Conservation (phyloP, 2,329 filamentous ascomycete species). For the Microdochium bolleyi region DNA sequence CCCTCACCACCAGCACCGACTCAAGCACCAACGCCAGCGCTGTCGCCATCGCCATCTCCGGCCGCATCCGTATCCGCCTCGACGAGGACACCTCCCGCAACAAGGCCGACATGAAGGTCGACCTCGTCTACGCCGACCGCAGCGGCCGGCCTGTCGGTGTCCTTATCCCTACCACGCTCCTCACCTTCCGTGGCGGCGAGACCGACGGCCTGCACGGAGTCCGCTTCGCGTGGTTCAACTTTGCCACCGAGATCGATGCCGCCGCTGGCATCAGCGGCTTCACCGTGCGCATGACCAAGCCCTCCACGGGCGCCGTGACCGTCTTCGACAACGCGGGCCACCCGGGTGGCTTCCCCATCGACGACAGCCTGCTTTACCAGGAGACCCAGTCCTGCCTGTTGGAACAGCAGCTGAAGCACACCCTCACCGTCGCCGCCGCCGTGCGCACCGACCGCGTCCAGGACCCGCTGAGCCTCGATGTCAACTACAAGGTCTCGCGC, state of each 20-base stretch:
- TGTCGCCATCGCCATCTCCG: conserved; percentile 14
- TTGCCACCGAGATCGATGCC: conserved; percentile 12
- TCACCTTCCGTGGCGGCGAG: conserved; percentile 9
- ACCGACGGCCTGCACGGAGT: conserved; percentile 14
- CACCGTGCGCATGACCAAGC: conserved; percentile 15
- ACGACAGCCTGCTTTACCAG: conserved; percentile 18
- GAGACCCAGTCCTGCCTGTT: conserved; percentile 14
- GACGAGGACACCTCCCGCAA: conserved; percentile 10
- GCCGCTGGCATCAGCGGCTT: conserved; percentile 21
- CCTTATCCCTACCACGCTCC: conserved; percentile 3
- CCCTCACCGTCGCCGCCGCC: not conserved
- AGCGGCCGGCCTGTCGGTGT: conserved; percentile 3
- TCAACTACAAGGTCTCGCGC: not conserved
- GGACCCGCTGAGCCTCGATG: not conserved
- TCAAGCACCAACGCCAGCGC: too few relatives aligned
- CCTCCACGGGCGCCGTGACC: conserved; percentile 13
- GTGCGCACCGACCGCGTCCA: not conserved
- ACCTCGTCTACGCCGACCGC: conserved; percentile 10
- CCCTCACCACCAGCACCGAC: conserved; percentile 14
- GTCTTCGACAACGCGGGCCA: conserved; percentile 15
- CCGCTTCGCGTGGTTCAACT: conserved; percentile 21
- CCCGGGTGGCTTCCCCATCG: conserved; percentile 14
- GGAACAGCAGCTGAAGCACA: conserved; percentile 3
- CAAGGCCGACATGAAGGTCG: conserved; percentile 11
- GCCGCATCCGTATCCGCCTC: conserved; percentile 15